Conservation (phyloP, 2,329 filamentous ascomycete species). For the Fusarium armeniacum region DNA sequence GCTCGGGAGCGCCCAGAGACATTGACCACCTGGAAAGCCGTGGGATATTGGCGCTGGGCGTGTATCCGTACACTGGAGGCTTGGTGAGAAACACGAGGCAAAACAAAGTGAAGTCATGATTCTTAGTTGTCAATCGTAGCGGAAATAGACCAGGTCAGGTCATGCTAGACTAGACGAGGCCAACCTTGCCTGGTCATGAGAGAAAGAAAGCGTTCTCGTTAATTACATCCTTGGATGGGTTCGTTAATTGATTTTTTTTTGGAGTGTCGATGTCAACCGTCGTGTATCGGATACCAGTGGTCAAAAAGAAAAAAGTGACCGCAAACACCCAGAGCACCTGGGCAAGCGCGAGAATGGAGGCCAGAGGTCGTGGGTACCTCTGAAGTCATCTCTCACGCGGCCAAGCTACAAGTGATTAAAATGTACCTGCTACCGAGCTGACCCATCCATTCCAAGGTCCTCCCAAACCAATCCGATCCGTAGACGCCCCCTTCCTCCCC, state of each 20-base stretch:
- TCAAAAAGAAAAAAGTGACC: slow-evolving; percentile 1
- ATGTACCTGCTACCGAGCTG: slow-evolving; percentile 25
- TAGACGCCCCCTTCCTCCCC: slow-evolving; percentile 31
- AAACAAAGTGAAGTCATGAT: slow-evolving; percentile 7
- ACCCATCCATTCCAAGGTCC: slow-evolving; percentile 24
- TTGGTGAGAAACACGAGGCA: slow-evolving; percentile 8
- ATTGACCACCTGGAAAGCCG: slow-evolving; percentile 26
- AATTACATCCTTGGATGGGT: slow-evolving; percentile 14
- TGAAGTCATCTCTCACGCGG: neutral
- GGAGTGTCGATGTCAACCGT: slow-evolving; percentile 4
- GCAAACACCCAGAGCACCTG: slow-evolving; percentile 23
- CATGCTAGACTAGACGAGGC: neutral
- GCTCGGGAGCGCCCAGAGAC: slow-evolving; percentile 42
- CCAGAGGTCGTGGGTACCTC: slow-evolving; percentile 24
- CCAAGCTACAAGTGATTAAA: slow-evolving; percentile 2
- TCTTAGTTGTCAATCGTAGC: slow-evolving; percentile 11
- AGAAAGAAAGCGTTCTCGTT: slow-evolving; percentile 20
- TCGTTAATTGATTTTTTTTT: slow-evolving; percentile 7
- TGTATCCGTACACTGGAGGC: slow-evolving; percentile 19
- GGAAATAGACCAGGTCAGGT: neutral
- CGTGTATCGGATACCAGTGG: slow-evolving; percentile 30
- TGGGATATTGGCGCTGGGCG: slow-evolving; percentile 3
- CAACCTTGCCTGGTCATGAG: slow-evolving; percentile 9
- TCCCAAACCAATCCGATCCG: slow-evolving; percentile 23
- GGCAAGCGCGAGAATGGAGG: slow-evolving; percentile 15